A percentile compares a stretch with the other conserved stretches of the same genome.
These are phyloP conservation scores for Globisporangium barbulae DNA, from an alignment of 352 stramenopile species.

Conservation along the genomic window DNA sequence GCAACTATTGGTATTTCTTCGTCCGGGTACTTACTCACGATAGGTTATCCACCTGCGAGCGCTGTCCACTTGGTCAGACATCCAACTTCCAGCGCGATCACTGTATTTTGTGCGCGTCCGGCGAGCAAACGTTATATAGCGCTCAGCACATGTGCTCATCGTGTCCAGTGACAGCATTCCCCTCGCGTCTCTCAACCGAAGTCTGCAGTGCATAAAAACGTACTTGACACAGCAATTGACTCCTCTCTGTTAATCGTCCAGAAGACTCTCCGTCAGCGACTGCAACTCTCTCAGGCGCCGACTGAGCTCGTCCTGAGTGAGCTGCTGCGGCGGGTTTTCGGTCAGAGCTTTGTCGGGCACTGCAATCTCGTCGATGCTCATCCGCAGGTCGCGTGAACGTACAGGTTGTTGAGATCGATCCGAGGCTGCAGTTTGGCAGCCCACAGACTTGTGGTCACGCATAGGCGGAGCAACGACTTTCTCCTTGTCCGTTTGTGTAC, in stretches of 20 bases:
- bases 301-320: constrained; percentile 26
- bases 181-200: constrained; percentile 5
- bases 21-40: background rate
- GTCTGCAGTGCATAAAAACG: constrained; percentile 12
- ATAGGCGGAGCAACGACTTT: background rate
- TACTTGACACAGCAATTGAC: background rate
- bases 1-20: too few relatives aligned
- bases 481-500: constrained; percentile 22
- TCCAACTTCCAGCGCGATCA: constrained; percentile 55
- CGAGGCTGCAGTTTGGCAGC: constrained; percentile 4
- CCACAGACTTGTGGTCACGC: background rate
- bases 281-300: constrained; percentile 48
- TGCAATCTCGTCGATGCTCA: constrained; percentile 34
- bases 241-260: constrained; percentile 37
- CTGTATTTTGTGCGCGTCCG: constrained; percentile 40
- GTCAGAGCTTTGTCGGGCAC: background rate
- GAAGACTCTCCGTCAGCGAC: constrained; percentile 49
- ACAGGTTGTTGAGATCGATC: background rate
- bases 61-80: constrained; percentile 39
- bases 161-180: constrained; percentile 34
- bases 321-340: background rate
- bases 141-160: constrained; percentile 52
- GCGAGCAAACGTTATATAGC: constrained; percentile 32
- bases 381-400: constrained; percentile 14
- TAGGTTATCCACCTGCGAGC: constrained; percentile 37